Conservation (phyloP, 371 early-diverging fungal genomes). For the Circinella umbellata region DNA sequence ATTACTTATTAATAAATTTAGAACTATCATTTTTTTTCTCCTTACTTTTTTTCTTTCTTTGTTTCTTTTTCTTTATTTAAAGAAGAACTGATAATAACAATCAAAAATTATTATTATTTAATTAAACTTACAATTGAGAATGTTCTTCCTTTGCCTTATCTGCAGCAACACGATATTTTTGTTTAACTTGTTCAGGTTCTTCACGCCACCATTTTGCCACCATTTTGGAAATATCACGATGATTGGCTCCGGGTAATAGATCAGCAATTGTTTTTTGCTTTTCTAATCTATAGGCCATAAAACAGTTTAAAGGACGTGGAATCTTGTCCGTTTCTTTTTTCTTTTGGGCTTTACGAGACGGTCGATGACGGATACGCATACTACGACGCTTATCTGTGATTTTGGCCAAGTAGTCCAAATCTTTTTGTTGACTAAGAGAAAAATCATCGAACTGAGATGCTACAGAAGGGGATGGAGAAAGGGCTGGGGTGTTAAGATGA, state of each 20-base stretch:
- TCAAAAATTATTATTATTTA: no score
- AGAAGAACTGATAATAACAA: no score
- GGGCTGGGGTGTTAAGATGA: no score
- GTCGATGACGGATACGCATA: slow-evolving; percentile 1
- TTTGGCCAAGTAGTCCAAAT: background rate
- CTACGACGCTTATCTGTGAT: background rate
- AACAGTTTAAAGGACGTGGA: slow-evolving; percentile 62
- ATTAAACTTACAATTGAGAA: slow-evolving; percentile 16
- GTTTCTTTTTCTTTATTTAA: no score
- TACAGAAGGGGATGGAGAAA: background rate
- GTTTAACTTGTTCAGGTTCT: slow-evolving; percentile 58
- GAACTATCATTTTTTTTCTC: background rate
- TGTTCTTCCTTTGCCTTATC: slow-evolving; percentile 60
- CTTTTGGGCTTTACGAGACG: slow-evolving; percentile 10
- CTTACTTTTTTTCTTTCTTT: background rate
- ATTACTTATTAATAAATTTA: no score
- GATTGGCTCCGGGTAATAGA: slow-evolving; percentile 59
- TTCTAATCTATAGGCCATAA: slow-evolving; percentile 69
- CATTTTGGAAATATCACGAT: slow-evolving; percentile 69
- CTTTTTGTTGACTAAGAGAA: slow-evolving; percentile 1
- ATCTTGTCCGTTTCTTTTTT: slow-evolving; percentile 11
- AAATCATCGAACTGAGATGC: background rate
- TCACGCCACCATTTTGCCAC: slow-evolving; percentile 73
- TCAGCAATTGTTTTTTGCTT: slow-evolving; percentile 67
- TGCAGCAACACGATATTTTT: slow-evolving; percentile 60